Percentiles rank a stretch among this genome's conserved stretches.
Conservation (phyloP, 371 early-diverging fungal species). For the Lichtheimia ornata region DNA sequence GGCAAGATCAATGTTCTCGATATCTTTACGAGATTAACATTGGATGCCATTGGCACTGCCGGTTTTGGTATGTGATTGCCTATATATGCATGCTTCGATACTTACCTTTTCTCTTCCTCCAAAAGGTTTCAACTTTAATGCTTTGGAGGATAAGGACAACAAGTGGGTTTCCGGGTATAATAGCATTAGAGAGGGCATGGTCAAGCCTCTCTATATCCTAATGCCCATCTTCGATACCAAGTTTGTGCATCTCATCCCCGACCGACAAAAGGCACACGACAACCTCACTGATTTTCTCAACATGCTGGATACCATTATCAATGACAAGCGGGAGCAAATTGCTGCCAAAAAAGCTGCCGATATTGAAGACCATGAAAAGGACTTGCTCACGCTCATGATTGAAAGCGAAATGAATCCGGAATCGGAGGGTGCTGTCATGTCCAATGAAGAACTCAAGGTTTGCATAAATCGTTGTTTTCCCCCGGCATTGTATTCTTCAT, state of each 20-base stretch:
- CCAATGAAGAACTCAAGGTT: conserved; percentile 20
- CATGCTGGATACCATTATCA: conserved; percentile 40
- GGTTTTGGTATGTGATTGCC: conserved; percentile 31
- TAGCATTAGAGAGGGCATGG: conserved; percentile 7
- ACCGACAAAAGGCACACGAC: conserved; percentile 33
- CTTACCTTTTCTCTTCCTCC: not conserved
- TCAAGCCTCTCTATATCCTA: conserved; percentile 20
- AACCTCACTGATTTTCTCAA: conserved; percentile 30
- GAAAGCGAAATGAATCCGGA: conserved; percentile 25
- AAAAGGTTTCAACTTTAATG: conserved; percentile 33
- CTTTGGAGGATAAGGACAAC: conserved; percentile 14
- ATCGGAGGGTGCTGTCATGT: conserved; percentile 13
- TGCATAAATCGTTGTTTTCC: not conserved
- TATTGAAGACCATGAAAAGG: conserved; percentile 39
- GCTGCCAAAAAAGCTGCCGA: conserved; percentile 10
- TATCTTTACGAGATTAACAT: conserved; percentile 26
- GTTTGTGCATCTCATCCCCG: conserved; percentile 19
- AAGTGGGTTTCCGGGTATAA: conserved; percentile 10
- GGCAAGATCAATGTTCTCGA: conserved; percentile 15
- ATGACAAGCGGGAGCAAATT: conserved; percentile 26
- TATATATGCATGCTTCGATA: not conserved
- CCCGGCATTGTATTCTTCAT: conserved; percentile 10
- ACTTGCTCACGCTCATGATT: conserved; percentile 51
- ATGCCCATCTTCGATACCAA: conserved; percentile 27
- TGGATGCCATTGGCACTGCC: conserved; percentile 41